A percentile compares a stretch with the other conserved stretches of the same genome.
Evolutionary conservation across 371 early-diverging fungal species (phyloP).

Genomic region (Mucor irregularis): DNA sequence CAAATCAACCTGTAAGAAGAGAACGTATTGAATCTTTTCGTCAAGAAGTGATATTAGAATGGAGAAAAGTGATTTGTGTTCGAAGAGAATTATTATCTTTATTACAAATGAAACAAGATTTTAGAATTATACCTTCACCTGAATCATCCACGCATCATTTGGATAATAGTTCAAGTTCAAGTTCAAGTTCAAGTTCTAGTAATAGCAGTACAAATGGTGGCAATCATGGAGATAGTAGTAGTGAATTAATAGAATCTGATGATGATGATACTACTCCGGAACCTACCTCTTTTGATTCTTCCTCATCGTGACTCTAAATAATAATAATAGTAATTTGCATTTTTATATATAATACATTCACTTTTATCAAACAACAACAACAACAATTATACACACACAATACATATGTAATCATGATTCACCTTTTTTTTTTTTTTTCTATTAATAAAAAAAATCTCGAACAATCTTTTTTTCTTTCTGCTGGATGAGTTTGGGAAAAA

Average conservation of each 20-base stretch:
- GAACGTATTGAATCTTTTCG: conserved; percentile 25
- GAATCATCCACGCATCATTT: neutral
- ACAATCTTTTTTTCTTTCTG: too few species aligned
- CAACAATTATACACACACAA: neutral
- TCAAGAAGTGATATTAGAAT: conserved; percentile 19
- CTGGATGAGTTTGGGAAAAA: too few species aligned
- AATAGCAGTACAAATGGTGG: neutral
- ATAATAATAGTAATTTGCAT: neutral
- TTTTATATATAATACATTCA: neutral
- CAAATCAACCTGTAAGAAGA: conserved; percentile 10
- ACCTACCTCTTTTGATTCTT: conserved; percentile 2
- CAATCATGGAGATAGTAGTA: too few species aligned
- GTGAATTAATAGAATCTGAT: neutral
- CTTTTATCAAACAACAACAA: neutral
- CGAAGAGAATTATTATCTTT: conserved; percentile 5
- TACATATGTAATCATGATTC: neutral
- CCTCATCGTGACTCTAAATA: neutral
- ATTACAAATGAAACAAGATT: neutral
- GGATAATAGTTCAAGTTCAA: neutral
- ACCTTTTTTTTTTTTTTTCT: neutral
- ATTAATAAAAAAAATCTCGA: neutral
- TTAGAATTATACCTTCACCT: neutral
- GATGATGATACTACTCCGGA: conserved; percentile 4
- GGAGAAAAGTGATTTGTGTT: conserved; percentile 14
- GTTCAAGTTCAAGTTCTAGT: neutral